Base-by-base conservation (phyloP, 148 eudicot species). In the Spergularia marina region DNA sequence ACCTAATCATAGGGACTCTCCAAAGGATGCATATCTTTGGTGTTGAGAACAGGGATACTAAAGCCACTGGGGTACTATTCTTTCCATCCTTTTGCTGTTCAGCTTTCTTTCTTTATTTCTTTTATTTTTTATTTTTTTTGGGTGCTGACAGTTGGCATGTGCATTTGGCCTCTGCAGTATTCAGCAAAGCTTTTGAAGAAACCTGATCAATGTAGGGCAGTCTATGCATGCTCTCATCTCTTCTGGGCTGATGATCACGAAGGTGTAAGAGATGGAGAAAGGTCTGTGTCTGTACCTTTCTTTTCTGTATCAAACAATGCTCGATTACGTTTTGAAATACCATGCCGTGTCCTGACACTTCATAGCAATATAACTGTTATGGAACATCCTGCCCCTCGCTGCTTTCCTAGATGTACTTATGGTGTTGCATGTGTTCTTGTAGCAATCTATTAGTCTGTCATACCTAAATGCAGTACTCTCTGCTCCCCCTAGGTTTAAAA, bases 141-240 rank as follows among this genome's bases (percentile, higher is more conserved):
- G 10, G 63, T 49, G 20, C 69, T 68, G 54, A 53, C 71, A 62
- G 23, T 34, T 61, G 17, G 53, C 15, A 47, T 53, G 49, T 44
- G 23, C 65, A 47, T 65, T 75, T 60, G 47, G n/a, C 47, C 25
- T 73, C n/a, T 73, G 58, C 87, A 95, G 99, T 95, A 95, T 78
- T 91, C 97, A n/a, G 92, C 97, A 52, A 95, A 95, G 85, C 97
- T 95, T 80, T 88, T 95, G 89, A 95, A 95, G 90, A 95, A 95
- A 77, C 96, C 96, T 25, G 99, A 95, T 81, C 97, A 95, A 78
- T 95, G 99, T 79, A 88, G 91, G 89, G 97, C 99, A 68, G 97
- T 95, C 21, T 92, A 89, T 85, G 91, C 97, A 0, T 95, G 97
- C 77, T 91, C 99, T 59, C 99, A 95, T 79, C 94, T 95, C 69